Evolutionary conservation across 805 yeast genomes (phyloP), one percentile per base, ranked within the genome.

Genomic region (Komagataella ulmi): DNA sequence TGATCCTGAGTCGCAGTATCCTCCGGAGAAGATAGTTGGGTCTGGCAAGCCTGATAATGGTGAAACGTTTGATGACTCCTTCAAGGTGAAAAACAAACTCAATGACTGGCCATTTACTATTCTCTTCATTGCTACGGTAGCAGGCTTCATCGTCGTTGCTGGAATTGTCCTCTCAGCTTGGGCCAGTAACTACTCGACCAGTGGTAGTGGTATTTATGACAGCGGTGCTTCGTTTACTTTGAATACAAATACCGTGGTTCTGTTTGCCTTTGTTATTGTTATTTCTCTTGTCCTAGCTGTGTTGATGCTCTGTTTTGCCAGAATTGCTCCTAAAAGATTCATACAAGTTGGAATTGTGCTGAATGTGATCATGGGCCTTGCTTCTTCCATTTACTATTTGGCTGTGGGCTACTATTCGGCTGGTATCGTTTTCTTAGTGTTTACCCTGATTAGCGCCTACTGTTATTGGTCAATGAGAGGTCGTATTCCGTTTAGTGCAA

Each of bases 51-150:
- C 75, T 3, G 53, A 67, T 10, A 51, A 63, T 4, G 64, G 58
- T 49, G 68, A 66, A 24, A 68, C 74, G 4, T 88, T 81, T 61
- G 86, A 81, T 36, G 80, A 86, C 49, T 76, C 83, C 1, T 88
- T 88, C 65, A 77, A 80, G 55, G 73, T 86, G 24, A 67, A 67
- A 51, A 88, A 89, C 1, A 76, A 68, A 53, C 78, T 72, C 67
- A 81, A 88, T 59, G 96, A 88, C 64, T 76, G 82, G 75, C 79
- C 83, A 0, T 84, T 85, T 61, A 75, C 86, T 0, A 55, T 84
- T 7, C 73, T 87, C 6, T 67, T 66, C 18, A 24, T 67, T 1
- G 65, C 59, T 12, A 67, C 77, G 3, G 70, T 80, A 2, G 77
- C 70, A 17, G 96, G 90, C 0, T 88, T 87, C 61, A 64, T 80